Base-by-base conservation (phyloP, 140 eudicot species). In the Eryngium alpinum region DNA sequence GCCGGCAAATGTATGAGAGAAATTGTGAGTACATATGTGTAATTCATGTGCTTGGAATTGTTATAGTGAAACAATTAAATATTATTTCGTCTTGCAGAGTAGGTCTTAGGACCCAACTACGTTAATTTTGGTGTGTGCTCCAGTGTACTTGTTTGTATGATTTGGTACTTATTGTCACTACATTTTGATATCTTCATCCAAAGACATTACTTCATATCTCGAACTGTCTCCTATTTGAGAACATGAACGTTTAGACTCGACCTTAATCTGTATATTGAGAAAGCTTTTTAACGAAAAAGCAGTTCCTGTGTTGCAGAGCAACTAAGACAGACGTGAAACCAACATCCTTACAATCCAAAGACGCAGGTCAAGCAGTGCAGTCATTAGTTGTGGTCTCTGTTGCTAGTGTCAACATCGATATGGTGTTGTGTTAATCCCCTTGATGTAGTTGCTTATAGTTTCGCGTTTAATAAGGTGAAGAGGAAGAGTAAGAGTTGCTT, bases 161-260 rank as follows among this genome's bases (percentile, higher is more conserved):
- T n/a, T n/a, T n/a, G n/a, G n/a, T n/a, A n/a, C n/a, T n/a, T n/a
- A n/a, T n/a, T n/a, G n/a, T n/a, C n/a, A n/a, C n/a, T n/a, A n/a
- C n/a, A n/a, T n/a, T 51, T 80, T 67, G 82, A 80, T 75, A 73
- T 85, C 81, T 73, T 38, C 75, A 79, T 77, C 81, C 52, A 83
- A 80, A 70, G 86, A 80, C 62, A 85, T 78, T 84, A 83, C 82
- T 63, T 57, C 85, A 38, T 85, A 72, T 79, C 80, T 62, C 53
- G 80, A 83, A 69, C 76, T 83, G 71, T 79, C 83, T 80, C 86
- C 85, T 51, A 81, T 81, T 79, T 81, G 86, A 65, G 70, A 80
- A 43, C 57, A 52, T 43, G 59, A 43, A 65, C 75, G 65, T 79
- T 77, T 79, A n/a, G n/a, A 80, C 75, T 89, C 81, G 19, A 67